These are phyloP conservation scores for Erysimum cheiranthoides DNA, from an alignment of 345 rosid species.

Conservation along the genomic window DNA sequence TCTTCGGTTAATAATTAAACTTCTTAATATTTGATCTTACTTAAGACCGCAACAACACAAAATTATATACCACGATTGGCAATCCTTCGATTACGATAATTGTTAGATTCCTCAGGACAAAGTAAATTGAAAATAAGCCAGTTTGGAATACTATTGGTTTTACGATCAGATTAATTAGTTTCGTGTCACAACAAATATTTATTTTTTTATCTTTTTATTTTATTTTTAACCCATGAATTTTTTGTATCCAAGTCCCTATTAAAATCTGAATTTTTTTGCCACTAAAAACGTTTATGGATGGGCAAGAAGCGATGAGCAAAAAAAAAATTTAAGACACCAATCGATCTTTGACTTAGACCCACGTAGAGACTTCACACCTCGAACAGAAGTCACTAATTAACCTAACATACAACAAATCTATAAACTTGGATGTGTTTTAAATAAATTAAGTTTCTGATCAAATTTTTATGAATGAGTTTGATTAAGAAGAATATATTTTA, in stretches of 20 bases:
- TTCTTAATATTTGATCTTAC: neutral
- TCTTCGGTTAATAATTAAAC: neutral
- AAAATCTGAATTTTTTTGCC: too few species aligned
- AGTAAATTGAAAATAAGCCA: neutral
- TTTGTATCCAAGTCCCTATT: too few species aligned
- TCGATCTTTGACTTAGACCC: too few species aligned
- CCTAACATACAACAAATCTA: too few species aligned
- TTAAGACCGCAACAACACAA: neutral
- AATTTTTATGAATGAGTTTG: neutral
- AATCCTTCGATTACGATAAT: neutral
- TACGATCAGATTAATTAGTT: neutral
- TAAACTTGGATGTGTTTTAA: neutral
- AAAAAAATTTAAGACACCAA: too few species aligned
- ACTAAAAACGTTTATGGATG: too few species aligned
- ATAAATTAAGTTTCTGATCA: neutral
- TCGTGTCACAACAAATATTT: neutral
- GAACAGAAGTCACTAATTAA: too few species aligned
- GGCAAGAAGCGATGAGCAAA: too few species aligned
- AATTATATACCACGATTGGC: neutral
- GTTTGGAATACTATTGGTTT: constrained; percentile 24
- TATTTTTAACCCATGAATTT: too few species aligned
- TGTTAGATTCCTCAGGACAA: neutral
- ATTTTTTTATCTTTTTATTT: too few species aligned
- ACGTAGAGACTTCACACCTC: too few species aligned
- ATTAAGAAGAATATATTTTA: neutral